These are phyloP conservation scores for Pythium pyrilobum DNA, from an alignment of 352 stramenopile species.

Conservation along the genomic window DNA sequence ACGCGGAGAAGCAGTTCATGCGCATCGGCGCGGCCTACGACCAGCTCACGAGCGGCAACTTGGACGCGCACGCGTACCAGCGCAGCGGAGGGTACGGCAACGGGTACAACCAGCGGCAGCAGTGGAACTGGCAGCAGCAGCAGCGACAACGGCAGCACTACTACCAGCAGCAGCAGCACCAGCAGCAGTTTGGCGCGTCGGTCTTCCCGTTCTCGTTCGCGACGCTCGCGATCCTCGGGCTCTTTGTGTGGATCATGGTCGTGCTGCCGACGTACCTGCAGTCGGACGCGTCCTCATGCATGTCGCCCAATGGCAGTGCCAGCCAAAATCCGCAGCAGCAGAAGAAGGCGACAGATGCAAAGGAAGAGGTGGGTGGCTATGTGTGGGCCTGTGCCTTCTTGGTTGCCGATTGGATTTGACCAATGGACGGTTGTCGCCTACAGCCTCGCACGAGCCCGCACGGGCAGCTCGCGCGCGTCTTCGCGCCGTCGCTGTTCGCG, in stretches of 20 bases:
- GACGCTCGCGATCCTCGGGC: conserved; percentile 26
- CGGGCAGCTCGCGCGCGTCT: conserved; percentile 54
- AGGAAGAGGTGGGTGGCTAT: too few species aligned
- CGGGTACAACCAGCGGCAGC: conserved; percentile 22
- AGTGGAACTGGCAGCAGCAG: conserved; percentile 41
- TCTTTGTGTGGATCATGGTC: conserved; percentile 41
- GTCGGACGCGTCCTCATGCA: not conserved
- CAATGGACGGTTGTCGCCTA: not conserved
- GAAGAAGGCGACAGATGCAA: not conserved
- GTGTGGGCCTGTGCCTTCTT: too few species aligned
- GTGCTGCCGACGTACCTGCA: conserved; percentile 29
- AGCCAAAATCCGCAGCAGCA: not conserved
- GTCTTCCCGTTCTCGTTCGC: conserved; percentile 48
- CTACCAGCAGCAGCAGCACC: conserved; percentile 17
- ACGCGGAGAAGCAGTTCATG: conserved; percentile 75
- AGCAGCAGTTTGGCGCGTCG: conserved; percentile 8
- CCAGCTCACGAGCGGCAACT: conserved; percentile 33
- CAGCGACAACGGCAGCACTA: conserved; percentile 40
- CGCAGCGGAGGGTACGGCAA: not conserved
- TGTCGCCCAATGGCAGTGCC: too few species aligned
- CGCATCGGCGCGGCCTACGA: conserved; percentile 72
- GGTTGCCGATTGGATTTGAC: too few species aligned
- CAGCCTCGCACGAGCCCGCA: conserved; percentile 23
- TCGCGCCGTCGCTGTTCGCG: conserved; percentile 61
- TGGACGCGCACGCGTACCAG: not conserved